Conservation (phyloP, 441 rosid species). For the Gossypium laxum region DNA sequence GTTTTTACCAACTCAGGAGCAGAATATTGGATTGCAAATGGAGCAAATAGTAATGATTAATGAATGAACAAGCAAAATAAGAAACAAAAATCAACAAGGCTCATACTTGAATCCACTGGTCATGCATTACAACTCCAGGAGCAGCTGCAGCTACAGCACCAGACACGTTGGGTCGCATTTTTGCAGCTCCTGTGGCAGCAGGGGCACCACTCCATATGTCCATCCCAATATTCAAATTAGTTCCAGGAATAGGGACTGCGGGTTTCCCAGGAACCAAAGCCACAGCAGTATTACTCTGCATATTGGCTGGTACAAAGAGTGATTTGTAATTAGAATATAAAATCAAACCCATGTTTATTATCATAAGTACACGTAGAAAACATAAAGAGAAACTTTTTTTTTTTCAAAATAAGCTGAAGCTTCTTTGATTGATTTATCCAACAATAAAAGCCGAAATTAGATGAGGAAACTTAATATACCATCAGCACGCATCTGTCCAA, state of each 20-base stretch:
- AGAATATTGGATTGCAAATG: neutral
- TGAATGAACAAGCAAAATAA: neutral
- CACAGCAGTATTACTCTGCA: conserved; percentile 43
- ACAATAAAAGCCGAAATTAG: neutral
- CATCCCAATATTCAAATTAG: conserved; percentile 86
- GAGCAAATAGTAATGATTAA: neutral
- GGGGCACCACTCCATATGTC: conserved; percentile 63
- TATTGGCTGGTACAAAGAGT: conserved; percentile 40
- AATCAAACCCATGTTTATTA: neutral
- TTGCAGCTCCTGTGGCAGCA: conserved; percentile 50
- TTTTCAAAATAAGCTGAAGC: neutral
- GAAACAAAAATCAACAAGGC: neutral
- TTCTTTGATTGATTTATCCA: neutral
- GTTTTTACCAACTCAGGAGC: neutral
- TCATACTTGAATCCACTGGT: conserved; percentile 59
- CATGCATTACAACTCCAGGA: conserved; percentile 33
- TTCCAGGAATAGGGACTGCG: conserved; percentile 44
- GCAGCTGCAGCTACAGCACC: conserved; percentile 26
- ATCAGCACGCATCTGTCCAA: conserved; percentile 78
- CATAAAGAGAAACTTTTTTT: neutral
- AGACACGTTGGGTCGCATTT: conserved; percentile 40
- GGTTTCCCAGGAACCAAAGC: conserved; percentile 58
- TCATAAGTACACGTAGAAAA: neutral
- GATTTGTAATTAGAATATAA: conserved; percentile 7
- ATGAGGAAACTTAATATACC: conserved; percentile 29